Percentiles rank a stretch among this genome's conserved stretches.
Conservation (phyloP, 768 basidiomycete species). For the Pleurotus eryngii region DNA sequence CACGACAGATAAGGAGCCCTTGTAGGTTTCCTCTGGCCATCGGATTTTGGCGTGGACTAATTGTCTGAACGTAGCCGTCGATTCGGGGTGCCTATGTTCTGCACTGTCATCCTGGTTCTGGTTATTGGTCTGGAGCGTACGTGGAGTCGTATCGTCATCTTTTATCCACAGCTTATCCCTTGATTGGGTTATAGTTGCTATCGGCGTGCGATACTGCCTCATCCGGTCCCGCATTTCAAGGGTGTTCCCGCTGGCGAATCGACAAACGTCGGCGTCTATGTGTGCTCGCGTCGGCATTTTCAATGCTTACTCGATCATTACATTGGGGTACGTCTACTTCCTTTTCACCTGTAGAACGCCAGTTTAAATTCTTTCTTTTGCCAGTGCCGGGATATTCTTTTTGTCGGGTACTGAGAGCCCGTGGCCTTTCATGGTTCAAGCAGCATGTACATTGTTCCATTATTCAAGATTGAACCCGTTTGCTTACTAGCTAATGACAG, state of each 20-base stretch:
- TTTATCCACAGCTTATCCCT: not conserved
- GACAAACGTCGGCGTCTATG: slow-evolving; percentile 31
- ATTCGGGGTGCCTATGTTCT: slow-evolving; percentile 42
- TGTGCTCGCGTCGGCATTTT: slow-evolving; percentile 40
- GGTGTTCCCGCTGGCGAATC: slow-evolving; percentile 38
- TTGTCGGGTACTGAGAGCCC: slow-evolving; percentile 22
- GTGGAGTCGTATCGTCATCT: not conserved
- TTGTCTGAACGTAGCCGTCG: slow-evolving; percentile 16
- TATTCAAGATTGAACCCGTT: slow-evolving; percentile 6
- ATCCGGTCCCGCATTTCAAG: slow-evolving; percentile 33
- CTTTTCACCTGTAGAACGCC: not conserved
- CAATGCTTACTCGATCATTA: slow-evolving; percentile 40
- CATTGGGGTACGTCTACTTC: slow-evolving; percentile 33
- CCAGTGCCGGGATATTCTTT: slow-evolving; percentile 36
- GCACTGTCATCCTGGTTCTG: slow-evolving; percentile 32
- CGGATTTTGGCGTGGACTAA: not conserved
- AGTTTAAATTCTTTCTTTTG: slow-evolving; percentile 1
- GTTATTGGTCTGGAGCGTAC: slow-evolving; percentile 46
- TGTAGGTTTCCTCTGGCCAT: slow-evolving; percentile 29
- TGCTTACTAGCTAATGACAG: slow-evolving; percentile 21
- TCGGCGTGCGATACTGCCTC: slow-evolving; percentile 38
- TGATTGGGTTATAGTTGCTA: slow-evolving; percentile 31
- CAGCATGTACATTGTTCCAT: slow-evolving; percentile 35
- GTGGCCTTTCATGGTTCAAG: slow-evolving; percentile 47
- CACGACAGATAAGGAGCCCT: slow-evolving; percentile 24